Conservation (phyloP, 164 flowering plant genomes). For the Vitis rupestris region DNA sequence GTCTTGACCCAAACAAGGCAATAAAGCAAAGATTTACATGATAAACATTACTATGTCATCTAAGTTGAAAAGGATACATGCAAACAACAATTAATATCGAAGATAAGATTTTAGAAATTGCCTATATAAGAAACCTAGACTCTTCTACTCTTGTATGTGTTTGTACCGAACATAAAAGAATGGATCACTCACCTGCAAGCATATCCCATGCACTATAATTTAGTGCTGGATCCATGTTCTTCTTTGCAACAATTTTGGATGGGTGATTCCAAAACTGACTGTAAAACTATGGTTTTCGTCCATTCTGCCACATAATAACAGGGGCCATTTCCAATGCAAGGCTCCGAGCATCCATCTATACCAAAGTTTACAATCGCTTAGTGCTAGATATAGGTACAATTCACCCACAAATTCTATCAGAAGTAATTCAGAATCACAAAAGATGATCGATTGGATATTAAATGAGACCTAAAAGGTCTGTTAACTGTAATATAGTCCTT, state of each 20-base stretch:
- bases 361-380: constrained; percentile 5
- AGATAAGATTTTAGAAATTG: no score
- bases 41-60: no score
- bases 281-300: constrained; percentile 52
- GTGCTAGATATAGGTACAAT: background rate
- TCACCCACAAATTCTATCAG: background rate
- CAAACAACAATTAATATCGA: no score
- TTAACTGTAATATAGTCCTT: background rate
- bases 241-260: constrained; percentile 36
- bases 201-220: constrained; percentile 58
- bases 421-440: background rate
- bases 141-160: background rate
- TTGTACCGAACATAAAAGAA: background rate
- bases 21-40: no score
- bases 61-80: no score
- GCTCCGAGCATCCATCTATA: constrained; percentile 84
- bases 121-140: no score
- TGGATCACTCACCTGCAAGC: constrained; percentile 57
- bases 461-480: background rate
- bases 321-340: constrained; percentile 92
- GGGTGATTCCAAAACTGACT: constrained; percentile 49
- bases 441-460: background rate
- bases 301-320: constrained; percentile 78
- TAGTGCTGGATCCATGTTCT: constrained; percentile 26
- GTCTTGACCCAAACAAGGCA: no score